Evolutionary conservation across 192 early-diverging fungal species (phyloP).

Genomic region (Rhizophagus sp.): DNA sequence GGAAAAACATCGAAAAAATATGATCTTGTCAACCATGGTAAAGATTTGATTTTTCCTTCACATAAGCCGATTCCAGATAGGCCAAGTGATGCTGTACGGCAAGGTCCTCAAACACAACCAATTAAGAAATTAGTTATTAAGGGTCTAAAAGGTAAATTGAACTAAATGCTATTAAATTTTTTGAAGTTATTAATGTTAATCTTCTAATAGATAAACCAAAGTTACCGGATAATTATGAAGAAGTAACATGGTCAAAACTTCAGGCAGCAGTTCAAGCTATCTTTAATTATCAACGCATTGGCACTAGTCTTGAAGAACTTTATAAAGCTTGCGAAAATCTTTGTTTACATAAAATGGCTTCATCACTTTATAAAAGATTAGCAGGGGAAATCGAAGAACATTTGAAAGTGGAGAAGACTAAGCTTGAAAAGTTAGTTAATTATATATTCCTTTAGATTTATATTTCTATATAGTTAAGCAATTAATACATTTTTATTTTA

Average conservation of each 20-base stretch:
- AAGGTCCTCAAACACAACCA: conserved; percentile 33
- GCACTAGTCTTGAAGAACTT: conserved; percentile 79
- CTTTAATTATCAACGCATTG: conserved; percentile 57
- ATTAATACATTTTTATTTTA: conserved; percentile 11
- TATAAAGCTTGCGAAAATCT: conserved; percentile 84
- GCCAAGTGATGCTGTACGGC: neutral
- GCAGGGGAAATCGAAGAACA: conserved; percentile 57
- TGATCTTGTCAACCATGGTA: neutral
- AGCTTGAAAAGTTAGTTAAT: conserved; percentile 36
- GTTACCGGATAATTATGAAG: conserved; percentile 70
- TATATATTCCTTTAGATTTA: neutral
- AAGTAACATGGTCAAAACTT: conserved; percentile 64
- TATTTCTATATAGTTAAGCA: neutral
- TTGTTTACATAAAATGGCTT: conserved; percentile 72
- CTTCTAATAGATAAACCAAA: conserved; percentile 45
- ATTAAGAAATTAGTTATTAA: conserved; percentile 64
- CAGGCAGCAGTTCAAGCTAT: conserved; percentile 74
- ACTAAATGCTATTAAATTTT: neutral
- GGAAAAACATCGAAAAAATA: conserved; percentile 6
- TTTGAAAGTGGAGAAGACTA: conserved; percentile 48
- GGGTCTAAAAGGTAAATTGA: conserved; percentile 56
- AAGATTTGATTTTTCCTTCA: conserved; percentile 27
- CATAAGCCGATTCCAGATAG: neutral
- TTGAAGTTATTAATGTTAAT: neutral
- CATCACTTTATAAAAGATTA: conserved; percentile 61